A percentile compares a stretch with the other conserved stretches of the same genome.
Conservation (phyloP, 805 yeast genomes). For the Saturnispora galanensis region DNA sequence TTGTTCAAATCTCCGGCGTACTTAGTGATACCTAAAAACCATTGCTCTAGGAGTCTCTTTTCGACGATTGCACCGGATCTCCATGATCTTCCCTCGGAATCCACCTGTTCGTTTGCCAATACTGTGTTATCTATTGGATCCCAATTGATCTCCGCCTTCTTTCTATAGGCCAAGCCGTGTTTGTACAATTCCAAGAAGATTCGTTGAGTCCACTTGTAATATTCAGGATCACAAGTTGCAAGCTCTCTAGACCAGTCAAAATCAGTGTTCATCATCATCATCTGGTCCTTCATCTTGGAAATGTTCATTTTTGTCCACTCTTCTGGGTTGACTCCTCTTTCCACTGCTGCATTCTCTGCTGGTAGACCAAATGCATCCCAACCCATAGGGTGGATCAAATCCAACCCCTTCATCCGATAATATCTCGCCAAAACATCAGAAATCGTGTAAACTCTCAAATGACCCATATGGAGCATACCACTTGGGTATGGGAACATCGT, state of each 20-base stretch:
- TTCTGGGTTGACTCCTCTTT: slow-evolving; percentile 66
- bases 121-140: slow-evolving; percentile 95
- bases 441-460: slow-evolving; percentile 84
- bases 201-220: slow-evolving; percentile 88
- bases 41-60: slow-evolving; percentile 69
- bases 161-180: slow-evolving; percentile 75
- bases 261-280: slow-evolving; percentile 67
- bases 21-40: slow-evolving; percentile 88
- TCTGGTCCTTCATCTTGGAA: slow-evolving; percentile 75
- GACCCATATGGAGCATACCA: slow-evolving; percentile 89
- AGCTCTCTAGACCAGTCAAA: slow-evolving; percentile 93
- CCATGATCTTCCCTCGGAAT: slow-evolving; percentile 86
- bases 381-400: slow-evolving; percentile 94
- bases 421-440: slow-evolving; percentile 77
- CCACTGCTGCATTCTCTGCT: slow-evolving; percentile 96
- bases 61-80: slow-evolving; percentile 94
- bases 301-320: slow-evolving; percentile 80
- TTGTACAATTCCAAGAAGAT: slow-evolving; percentile 65
- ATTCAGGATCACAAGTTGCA: slow-evolving; percentile 76
- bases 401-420: slow-evolving; percentile 62
- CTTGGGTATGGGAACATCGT: slow-evolving; percentile 97
- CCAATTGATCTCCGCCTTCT: slow-evolving; percentile 90
- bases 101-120: slow-evolving; percentile 94
- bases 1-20: slow-evolving; percentile 58
- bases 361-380: slow-evolving; percentile 99